These are phyloP conservation scores for Ogataea nitratoaversa DNA, from an alignment of 805 yeast genomes.

Conservation along the genomic window DNA sequence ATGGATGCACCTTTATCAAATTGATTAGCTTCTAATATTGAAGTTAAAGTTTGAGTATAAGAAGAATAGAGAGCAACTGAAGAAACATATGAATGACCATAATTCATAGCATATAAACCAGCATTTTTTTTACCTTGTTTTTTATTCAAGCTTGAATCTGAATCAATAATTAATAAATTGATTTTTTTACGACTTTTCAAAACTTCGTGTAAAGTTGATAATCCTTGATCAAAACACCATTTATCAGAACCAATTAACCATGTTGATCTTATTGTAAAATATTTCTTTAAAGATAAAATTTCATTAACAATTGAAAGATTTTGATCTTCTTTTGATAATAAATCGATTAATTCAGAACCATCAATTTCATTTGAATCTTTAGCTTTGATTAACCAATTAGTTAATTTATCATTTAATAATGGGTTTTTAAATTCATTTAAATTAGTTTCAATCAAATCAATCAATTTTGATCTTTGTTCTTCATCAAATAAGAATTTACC, in stretches of 20 bases:
- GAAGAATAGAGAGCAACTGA: constrained; percentile 92
- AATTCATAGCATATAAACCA: constrained; percentile 93
- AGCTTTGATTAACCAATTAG: constrained; percentile 65
- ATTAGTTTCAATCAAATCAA: constrained; percentile 42
- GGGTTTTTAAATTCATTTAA: constrained; percentile 43
- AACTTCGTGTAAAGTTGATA: constrained; percentile 86
- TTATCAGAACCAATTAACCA: constrained; percentile 95
- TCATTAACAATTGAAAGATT: constrained; percentile 28
- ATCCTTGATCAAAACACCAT: constrained; percentile 91
- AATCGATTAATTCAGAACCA: constrained; percentile 28
- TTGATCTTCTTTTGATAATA: constrained; percentile 34
- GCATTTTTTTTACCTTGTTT: constrained; percentile 80
- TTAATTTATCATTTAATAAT: constrained; percentile 49
- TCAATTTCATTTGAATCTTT: constrained; percentile 33
- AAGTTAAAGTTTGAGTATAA: constrained; percentile 87
- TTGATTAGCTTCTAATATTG: constrained; percentile 83
- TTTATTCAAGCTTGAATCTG: constrained; percentile 57
- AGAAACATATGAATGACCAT: constrained; percentile 85
- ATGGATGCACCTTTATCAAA: constrained; percentile 82
- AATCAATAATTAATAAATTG: constrained; percentile 83
- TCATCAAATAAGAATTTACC: constrained; percentile 65
- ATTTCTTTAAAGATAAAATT: constrained; percentile 43
- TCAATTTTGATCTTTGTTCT: constrained; percentile 45
- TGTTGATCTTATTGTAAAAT: constrained; percentile 45
- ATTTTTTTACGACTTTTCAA: constrained; percentile 64